These are phyloP conservation scores for Gardenia jasminoides DNA, from an alignment of 257 asterid genomes.

Conservation along the genomic window DNA sequence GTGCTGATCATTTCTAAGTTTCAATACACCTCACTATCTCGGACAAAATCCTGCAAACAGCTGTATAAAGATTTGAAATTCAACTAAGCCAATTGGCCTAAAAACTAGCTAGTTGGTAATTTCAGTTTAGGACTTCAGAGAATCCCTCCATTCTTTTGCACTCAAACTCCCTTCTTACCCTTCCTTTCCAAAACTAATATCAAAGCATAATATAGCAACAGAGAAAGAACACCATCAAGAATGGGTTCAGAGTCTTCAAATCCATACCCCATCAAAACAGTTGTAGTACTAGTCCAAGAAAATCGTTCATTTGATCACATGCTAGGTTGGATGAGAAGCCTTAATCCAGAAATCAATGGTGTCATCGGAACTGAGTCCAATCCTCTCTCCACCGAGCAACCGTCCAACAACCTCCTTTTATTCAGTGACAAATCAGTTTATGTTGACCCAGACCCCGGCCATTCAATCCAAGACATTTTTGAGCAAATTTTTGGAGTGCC, in stretches of 20 bases:
- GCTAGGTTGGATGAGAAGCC: constrained; percentile 79
- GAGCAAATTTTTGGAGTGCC: constrained; percentile 56
- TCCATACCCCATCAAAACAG: constrained; percentile 57
- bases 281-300: constrained; percentile 71
- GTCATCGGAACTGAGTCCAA: constrained; percentile 62
- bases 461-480: constrained; percentile 53
- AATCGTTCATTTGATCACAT: constrained; percentile 79
- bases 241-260: constrained; percentile 26
- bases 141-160: neutral
- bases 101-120: neutral
- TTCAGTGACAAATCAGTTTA: constrained; percentile 39
- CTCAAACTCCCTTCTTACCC: neutral
- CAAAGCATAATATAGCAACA: neutral
- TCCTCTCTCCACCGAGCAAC: constrained; percentile 45
- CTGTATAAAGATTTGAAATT: neutral
- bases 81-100: neutral
- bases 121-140: too few species aligned
- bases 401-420: constrained; percentile 23
- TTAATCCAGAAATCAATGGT: constrained; percentile 68
- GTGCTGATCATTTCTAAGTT: neutral
- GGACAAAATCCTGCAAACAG: neutral
- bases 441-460: constrained; percentile 76
- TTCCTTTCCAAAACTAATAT: neutral
- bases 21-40: too few species aligned
- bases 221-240: neutral